Base-by-base conservation (phyloP, 371 early-diverging fungal genomes). In the Mucor piriformis region DNA sequence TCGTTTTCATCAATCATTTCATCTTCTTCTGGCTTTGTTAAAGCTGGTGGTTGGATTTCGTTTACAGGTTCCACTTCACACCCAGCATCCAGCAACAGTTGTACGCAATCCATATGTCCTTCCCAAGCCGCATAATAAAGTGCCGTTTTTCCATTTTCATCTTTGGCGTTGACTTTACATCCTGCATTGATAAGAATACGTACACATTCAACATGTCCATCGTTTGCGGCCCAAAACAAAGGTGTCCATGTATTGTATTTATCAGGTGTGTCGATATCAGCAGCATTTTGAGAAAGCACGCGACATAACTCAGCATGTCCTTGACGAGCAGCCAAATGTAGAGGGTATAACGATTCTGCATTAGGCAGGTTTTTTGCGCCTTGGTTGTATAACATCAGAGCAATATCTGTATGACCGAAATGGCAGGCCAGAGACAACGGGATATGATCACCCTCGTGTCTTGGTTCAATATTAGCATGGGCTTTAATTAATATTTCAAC, bases 241-340 rank as follows among this genome's bases (percentile, higher is more conserved):
- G 97, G 95, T 3, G 96, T 92, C 98, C 98, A 98, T 7, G 93
- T 89, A 69, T 93, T 89, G 74, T 95, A 92, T 69, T 88, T 88
- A 72, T 98, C 98, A 2, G 78, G 73, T 10, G 81, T 82, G 40
- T 96, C 89, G n/a, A 93, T 79, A 15, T 91, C 86, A 3, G 68
- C 64, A 3, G 84, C 84, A 40, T 91, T 83, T n/a, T 73, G 80
- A 21, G 94, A 85, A 33, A 98, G 71, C 29, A 93, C 77, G 20
- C 83, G 74, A 27, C 88, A 72, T 10, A 98, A 75, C 3, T 85
- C 87, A 1, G 81, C 77, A 67, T 91, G 92, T 0, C 98, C 98
- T 49, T 92, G 90, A 5, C 95, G 85, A 27, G 92, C 90, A 0
- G 95, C 88, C 16, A 95, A 75, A 69, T 98, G 98, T 20, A 95